phyloP scores from a whole-genome alignment of 768 basidiomycete species.

The Mycena indigotica region DNA sequence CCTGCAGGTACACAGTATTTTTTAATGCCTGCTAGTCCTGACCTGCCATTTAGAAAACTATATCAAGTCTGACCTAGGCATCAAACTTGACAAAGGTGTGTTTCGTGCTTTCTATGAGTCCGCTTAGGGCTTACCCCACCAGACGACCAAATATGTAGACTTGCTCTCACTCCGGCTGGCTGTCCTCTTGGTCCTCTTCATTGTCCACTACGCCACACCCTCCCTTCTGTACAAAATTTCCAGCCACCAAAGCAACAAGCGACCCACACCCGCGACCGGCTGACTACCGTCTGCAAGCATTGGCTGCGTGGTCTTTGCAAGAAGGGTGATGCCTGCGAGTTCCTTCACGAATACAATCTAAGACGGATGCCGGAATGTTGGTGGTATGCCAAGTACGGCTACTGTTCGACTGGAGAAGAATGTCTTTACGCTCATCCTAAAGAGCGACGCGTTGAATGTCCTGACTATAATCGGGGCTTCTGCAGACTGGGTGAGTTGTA shows the following conservation, averaged over 20 bases:
- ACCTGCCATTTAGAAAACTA: slow-evolving; percentile 52
- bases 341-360: slow-evolving; percentile 98
- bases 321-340: slow-evolving; percentile 97
- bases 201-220: slow-evolving; percentile 91
- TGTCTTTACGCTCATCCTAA: slow-evolving; percentile 96
- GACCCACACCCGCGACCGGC: slow-evolving; percentile 78
- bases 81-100: slow-evolving; percentile 91
- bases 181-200: slow-evolving; percentile 90
- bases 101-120: slow-evolving; percentile 6
- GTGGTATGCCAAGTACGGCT: slow-evolving; percentile 98
- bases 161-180: slow-evolving; percentile 77
- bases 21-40: background rate
- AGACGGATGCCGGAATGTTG: slow-evolving; percentile 98
- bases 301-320: slow-evolving; percentile 98
- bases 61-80: slow-evolving; percentile 77
- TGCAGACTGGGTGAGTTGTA: slow-evolving; percentile 83
- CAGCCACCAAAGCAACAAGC: slow-evolving; percentile 83
- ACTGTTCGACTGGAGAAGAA: slow-evolving; percentile 95
- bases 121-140: slow-evolving; percentile 7
- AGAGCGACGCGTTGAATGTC: slow-evolving; percentile 89
- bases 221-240: slow-evolving; percentile 86
- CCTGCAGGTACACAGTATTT: slow-evolving; percentile 42
- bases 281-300: slow-evolving; percentile 96
- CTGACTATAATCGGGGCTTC: slow-evolving; percentile 94
- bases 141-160: slow-evolving; percentile 95